These are phyloP conservation scores for Diaporthe sp. DNA, from an alignment of 2,329 filamentous ascomycete genomes.

Conservation along the genomic window DNA sequence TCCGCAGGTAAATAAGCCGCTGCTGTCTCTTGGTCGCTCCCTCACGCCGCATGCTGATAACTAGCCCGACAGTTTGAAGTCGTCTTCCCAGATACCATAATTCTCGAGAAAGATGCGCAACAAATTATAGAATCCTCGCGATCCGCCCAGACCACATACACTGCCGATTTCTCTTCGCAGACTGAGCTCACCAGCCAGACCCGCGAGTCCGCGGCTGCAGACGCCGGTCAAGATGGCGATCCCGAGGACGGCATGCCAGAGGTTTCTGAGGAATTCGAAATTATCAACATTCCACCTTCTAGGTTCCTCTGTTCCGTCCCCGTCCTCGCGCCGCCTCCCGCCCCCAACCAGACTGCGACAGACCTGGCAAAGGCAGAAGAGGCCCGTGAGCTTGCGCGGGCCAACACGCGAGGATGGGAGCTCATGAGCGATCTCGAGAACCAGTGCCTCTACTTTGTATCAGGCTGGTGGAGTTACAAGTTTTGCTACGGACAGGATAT, in stretches of 20 bases:
- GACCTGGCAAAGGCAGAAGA: conserved; percentile 80
- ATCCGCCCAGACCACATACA: conserved; percentile 53
- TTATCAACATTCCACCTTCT: conserved; percentile 78
- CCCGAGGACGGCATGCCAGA: conserved; percentile 52
- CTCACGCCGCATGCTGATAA: neutral
- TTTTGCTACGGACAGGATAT: conserved; percentile 93
- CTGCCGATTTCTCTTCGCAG: conserved; percentile 56
- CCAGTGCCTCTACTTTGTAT: conserved; percentile 83
- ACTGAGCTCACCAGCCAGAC: conserved; percentile 56
- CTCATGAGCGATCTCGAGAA: conserved; percentile 83
- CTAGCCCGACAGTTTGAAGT: conserved; percentile 78
- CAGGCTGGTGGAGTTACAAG: conserved; percentile 96
- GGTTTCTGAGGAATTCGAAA: conserved; percentile 73
- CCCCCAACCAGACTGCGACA: conserved; percentile 76
- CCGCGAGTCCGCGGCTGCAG: conserved; percentile 53
- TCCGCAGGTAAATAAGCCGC: conserved; percentile 76
- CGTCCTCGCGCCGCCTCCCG: conserved; percentile 69
- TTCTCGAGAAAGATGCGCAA: conserved; percentile 79
- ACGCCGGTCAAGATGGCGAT: conserved; percentile 48
- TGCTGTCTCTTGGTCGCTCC: neutral
- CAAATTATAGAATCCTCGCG: conserved; percentile 65
- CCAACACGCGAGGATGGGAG: conserved; percentile 83
- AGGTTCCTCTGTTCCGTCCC: conserved; percentile 91
- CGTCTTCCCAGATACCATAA: conserved; percentile 78
- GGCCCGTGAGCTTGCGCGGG: conserved; percentile 83